Base-by-base conservation (phyloP, 164 flowering plant genomes). In the Tetrastigma voinierianum region DNA sequence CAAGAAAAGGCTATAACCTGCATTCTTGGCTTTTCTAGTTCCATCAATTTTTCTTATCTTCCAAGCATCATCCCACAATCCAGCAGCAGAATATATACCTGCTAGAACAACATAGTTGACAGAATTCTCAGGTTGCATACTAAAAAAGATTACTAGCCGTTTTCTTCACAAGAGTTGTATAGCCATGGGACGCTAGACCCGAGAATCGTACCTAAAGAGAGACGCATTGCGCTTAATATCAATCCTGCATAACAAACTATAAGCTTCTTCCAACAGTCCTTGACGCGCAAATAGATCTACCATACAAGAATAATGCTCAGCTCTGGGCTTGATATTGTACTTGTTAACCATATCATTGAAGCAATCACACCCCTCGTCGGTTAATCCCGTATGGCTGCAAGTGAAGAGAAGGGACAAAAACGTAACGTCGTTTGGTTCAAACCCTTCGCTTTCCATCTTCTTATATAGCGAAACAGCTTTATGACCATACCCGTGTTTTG, bases 351-450 rank as follows among this genome's bases (percentile, higher is more conserved):
- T 89, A 46, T 59, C 67, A 61, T 74, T n/a, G n/a, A n/a, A n/a
- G n/a, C n/a, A n/a, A n/a, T n/a, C n/a, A n/a, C n/a, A n/a, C n/a
- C n/a, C n/a, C n/a, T n/a, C n/a, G n/a, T n/a, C n/a, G n/a, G 72
- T 79, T 74, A 87, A 71, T 17, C 95, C 95, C 64, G 75, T 64
- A 78, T 91, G 95, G 73, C 97, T 89, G 72, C 93, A 91, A 55
- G 91, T 86, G 68, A 78, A 89, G n/a, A 91, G 84, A 66, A 89
- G 72, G 63, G 86, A 74, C 76, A 91, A 75, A 72, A 89, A 85
- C 17, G 95, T 91, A 57, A 91, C 78, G 66, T 82, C 87, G 65
- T 91, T 91, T 25, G 97, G 95, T 62, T 79, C 74, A 60, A 84
- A 23, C 6, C 91, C 90, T 63, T 69, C 67, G 66, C 24, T 17